Conservation (phyloP, 768 basidiomycete genomes). For the Lactarius hatsudake region DNA sequence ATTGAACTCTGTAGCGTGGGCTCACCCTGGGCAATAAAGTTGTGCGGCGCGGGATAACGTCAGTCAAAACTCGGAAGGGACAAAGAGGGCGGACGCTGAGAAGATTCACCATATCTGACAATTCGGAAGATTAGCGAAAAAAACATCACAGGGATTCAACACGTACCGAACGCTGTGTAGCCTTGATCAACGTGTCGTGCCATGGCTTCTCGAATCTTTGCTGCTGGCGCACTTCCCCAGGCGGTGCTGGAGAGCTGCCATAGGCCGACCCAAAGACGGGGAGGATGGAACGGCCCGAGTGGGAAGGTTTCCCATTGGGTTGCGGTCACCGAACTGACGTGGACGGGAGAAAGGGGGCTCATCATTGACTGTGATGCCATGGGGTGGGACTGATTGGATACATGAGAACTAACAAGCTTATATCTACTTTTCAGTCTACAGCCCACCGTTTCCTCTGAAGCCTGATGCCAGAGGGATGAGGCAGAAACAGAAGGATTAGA, state of each 20-base stretch:
- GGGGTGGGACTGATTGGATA: background rate
- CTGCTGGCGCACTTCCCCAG: slow-evolving; percentile 72
- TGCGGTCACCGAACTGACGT: background rate
- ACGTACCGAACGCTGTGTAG: slow-evolving; percentile 60
- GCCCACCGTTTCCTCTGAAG: too few relatives aligned
- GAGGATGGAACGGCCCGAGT: slow-evolving; percentile 55
- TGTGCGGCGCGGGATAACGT: slow-evolving; percentile 1
- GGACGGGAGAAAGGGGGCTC: background rate
- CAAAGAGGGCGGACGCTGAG: too few relatives aligned
- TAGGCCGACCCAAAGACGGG: slow-evolving; percentile 73
- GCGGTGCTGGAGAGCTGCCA: slow-evolving; percentile 88
- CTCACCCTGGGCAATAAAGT: slow-evolving; percentile 11
- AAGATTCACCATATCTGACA: slow-evolving; percentile 56
- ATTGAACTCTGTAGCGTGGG: background rate
- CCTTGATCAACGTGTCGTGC: slow-evolving; percentile 56
- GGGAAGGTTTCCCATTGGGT: slow-evolving; percentile 41
- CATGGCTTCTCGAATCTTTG: slow-evolving; percentile 69
- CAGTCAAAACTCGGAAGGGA: background rate
- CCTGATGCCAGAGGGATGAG: background rate
- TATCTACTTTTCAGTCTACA: background rate
- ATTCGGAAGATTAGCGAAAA: slow-evolving; percentile 11
- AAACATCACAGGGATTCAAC: slow-evolving; percentile 9
- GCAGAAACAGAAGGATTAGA: background rate
- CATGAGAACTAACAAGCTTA: background rate
- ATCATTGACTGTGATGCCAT: background rate